phyloP scores from a whole-genome alignment of 163 green algal genomes.

The Scenedesmus sp. region DNA sequence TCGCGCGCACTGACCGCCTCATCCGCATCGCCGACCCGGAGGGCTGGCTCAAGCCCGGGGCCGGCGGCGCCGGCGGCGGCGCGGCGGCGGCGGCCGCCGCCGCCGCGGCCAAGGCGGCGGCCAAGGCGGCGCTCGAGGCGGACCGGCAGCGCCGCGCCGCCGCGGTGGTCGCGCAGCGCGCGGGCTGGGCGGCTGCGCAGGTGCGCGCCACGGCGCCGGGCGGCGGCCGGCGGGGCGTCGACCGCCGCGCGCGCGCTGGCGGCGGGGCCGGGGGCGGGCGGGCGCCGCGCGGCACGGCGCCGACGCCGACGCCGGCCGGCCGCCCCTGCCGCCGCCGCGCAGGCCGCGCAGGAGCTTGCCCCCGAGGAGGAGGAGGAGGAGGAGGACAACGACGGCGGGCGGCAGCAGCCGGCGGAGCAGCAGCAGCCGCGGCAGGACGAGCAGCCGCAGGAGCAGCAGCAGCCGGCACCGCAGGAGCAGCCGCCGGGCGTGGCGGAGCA shows the following conservation, averaged over 20 bases:
- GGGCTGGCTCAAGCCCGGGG: slow-evolving; percentile 62
- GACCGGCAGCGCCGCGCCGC: slow-evolving; percentile 46
- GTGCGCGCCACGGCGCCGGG: background rate
- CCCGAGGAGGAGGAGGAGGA: background rate
- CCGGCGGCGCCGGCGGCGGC: slow-evolving; percentile 43
- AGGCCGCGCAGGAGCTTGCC: background rate
- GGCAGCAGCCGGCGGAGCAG: background rate
- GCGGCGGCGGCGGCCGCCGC: slow-evolving; percentile 24
- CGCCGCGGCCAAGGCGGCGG: slow-evolving; percentile 34
- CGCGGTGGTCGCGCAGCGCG: slow-evolving; percentile 23
- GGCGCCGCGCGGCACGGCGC: no score
- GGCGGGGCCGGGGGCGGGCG: no score
- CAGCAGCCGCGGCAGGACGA: background rate
- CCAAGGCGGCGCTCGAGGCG: slow-evolving; percentile 41
- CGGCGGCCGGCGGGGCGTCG: no score
- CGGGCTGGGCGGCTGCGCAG: slow-evolving; percentile 19
- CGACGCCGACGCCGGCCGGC: no score
- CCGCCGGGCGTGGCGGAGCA: slow-evolving; percentile 11
- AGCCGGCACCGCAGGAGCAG: background rate
- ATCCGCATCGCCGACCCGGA: slow-evolving; percentile 75
- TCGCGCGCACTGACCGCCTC: slow-evolving; percentile 63
- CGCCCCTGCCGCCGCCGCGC: no score
- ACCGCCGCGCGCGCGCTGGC: no score
- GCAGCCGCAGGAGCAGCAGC: background rate
- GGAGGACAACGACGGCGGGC: background rate